Evolutionary conservation across 208 protist genomes (phyloP).

Genomic region (Wallacemonas collosoma): DNA sequence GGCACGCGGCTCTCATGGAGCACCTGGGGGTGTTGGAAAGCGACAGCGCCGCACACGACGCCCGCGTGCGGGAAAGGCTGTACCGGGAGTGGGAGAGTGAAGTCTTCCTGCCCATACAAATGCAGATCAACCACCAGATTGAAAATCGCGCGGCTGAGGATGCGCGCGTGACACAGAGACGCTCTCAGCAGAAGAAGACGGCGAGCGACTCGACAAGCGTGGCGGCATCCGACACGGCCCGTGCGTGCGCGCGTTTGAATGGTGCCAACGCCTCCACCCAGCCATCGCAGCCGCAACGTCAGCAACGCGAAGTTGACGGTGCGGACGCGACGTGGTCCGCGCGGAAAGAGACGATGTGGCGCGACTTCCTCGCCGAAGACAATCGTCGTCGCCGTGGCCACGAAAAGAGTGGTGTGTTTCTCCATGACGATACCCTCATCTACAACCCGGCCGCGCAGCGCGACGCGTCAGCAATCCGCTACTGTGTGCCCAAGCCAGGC

Average conservation of each 20-base stretch:
- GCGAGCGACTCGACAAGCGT: too few relatives aligned
- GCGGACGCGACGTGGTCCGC: not conserved
- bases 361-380: not conserved
- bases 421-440: conserved; percentile 3
- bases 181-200: too few relatives aligned
- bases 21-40: conserved; percentile 10
- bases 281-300: not conserved
- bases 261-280: not conserved
- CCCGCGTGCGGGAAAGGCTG: conserved; percentile 17
- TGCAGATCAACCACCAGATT: conserved; percentile 22
- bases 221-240: too few relatives aligned
- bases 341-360: conserved; percentile 9
- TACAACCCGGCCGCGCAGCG: conserved; percentile 10
- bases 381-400: conserved; percentile 12
- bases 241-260: not conserved
- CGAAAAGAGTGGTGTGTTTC: conserved; percentile 7
- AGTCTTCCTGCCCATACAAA: conserved; percentile 31
- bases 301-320: too few relatives aligned
- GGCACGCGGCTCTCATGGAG: conserved; percentile 16
- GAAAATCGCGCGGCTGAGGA: not conserved
- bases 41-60: conserved; percentile 4
- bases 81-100: conserved; percentile 27
- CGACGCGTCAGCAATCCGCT: conserved; percentile 5
- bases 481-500: conserved; percentile 1
- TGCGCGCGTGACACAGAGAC: not conserved